A percentile compares a stretch with the other conserved stretches of the same genome.
phyloP scores from a whole-genome alignment of 164 flowering plant species.

The Buxus sempervirens region DNA sequence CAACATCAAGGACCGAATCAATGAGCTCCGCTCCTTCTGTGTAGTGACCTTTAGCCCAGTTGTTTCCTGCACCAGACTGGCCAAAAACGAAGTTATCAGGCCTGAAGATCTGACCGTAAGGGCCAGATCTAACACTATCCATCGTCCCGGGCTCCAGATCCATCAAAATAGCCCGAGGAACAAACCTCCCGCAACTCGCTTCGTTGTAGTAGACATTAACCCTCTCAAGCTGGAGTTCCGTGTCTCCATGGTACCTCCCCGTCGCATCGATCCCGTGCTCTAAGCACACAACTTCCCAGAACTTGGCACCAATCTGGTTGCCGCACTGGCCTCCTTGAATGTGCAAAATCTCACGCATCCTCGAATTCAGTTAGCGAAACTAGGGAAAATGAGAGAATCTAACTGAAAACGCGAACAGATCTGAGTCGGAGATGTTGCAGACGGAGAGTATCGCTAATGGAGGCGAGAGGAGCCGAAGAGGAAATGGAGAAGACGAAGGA shows the following conservation, averaged over 20 bases:
- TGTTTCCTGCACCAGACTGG: slow-evolving; percentile 47
- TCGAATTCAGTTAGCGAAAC: background rate
- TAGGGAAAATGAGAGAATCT: background rate
- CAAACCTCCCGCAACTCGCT: slow-evolving; percentile 48
- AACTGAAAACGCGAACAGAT: background rate
- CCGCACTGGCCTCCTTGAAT: slow-evolving; percentile 56
- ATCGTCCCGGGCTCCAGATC: slow-evolving; percentile 54
- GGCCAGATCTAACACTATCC: slow-evolving; percentile 46
- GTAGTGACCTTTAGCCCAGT: slow-evolving; percentile 50
- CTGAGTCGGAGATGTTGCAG: background rate
- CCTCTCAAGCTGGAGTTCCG: slow-evolving; percentile 42
- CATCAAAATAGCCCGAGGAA: slow-evolving; percentile 50
- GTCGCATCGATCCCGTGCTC: slow-evolving; percentile 51
- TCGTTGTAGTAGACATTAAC: slow-evolving; percentile 54
- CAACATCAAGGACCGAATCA: slow-evolving; percentile 49
- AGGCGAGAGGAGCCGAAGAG: too few species aligned
- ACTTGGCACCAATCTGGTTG: slow-evolving; percentile 52
- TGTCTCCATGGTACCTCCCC: slow-evolving; percentile 39
- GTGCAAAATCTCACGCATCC: slow-evolving; percentile 50
- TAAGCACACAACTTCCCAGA: slow-evolving; percentile 48
- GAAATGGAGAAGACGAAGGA: background rate
- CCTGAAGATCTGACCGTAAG: slow-evolving; percentile 45
- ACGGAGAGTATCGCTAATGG: too few species aligned
- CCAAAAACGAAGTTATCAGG: slow-evolving; percentile 51
- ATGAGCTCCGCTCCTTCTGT: slow-evolving; percentile 49